Percentiles rank a stretch among this genome's conserved stretches.
These are phyloP conservation scores for Acer saccharum DNA, from an alignment of 345 rosid species.

Conservation along the genomic window DNA sequence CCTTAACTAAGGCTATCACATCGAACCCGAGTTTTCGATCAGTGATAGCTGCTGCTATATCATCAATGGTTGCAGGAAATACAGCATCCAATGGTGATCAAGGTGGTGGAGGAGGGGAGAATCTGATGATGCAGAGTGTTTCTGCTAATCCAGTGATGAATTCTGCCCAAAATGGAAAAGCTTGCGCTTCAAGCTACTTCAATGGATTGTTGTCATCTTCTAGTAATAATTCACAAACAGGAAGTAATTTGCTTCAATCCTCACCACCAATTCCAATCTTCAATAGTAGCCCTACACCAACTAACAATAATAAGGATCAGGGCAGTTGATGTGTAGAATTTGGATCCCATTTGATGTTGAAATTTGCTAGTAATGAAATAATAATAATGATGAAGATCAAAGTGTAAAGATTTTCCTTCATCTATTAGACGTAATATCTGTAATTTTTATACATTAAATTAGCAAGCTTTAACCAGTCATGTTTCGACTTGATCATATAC, in stretches of 20 bases:
- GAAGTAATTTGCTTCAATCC: constrained; percentile 29
- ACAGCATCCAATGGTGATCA: neutral
- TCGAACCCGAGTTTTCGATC: constrained; percentile 68
- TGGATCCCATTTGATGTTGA: neutral
- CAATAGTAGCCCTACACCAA: constrained; percentile 37
- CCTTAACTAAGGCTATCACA: constrained; percentile 64
- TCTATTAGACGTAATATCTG: neutral
- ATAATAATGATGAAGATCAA: constrained; percentile 9
- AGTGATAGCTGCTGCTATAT: constrained; percentile 69
- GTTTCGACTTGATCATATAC: neutral
- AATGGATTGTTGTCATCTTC: constrained; percentile 45
- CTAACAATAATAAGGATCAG: constrained; percentile 37
- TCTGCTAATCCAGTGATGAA: constrained; percentile 19
- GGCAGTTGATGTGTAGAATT: constrained; percentile 31
- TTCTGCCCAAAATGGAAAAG: constrained; percentile 33
- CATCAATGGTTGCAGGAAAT: constrained; percentile 56
- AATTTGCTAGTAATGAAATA: neutral
- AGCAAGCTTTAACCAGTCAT: constrained; percentile 5
- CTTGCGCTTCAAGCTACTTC: constrained; percentile 50
- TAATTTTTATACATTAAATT: neutral
- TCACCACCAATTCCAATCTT: constrained; percentile 52
- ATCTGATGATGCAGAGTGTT: constrained; percentile 1
- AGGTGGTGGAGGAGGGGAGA: constrained; percentile 25
- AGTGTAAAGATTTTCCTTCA: constrained; percentile 2
- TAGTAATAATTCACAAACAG: constrained; percentile 24